Percentiles rank a stretch among this genome's conserved stretches.
Evolutionary conservation across 1,284 basidiomycete genomes (phyloP).

Genomic region (Austroboletus novae-zelandiae): DNA sequence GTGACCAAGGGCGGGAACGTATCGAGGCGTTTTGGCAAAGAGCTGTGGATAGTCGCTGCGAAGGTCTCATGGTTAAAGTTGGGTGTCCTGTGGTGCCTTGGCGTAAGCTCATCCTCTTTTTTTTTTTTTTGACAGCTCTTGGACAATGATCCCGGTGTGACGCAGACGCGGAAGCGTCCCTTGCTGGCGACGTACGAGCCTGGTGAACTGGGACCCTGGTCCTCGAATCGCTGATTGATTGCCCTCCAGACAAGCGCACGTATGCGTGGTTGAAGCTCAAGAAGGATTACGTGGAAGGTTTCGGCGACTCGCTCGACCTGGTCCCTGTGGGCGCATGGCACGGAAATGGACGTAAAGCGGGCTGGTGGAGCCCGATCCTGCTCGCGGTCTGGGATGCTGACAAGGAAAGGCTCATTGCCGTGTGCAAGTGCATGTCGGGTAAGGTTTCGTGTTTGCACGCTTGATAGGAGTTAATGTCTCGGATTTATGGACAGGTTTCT

Average conservation of each 20-base stretch:
- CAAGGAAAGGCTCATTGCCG: slow-evolving; percentile 68
- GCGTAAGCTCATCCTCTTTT: slow-evolving; percentile 4
- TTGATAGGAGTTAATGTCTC: too few relatives aligned
- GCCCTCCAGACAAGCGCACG: slow-evolving; percentile 60
- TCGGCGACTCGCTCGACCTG: slow-evolving; percentile 63
- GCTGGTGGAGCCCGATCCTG: slow-evolving; percentile 92
- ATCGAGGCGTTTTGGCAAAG: slow-evolving; percentile 80
- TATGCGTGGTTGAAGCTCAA: slow-evolving; percentile 85
- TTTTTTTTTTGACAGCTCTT: slow-evolving; percentile 47
- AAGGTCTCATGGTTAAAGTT: slow-evolving; percentile 94
- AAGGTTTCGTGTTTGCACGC: slow-evolving; percentile 19
- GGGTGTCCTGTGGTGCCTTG: background rate
- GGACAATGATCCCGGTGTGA: slow-evolving; percentile 48
- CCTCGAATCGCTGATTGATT: background rate
- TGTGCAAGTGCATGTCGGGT: slow-evolving; percentile 89
- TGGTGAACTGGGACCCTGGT: slow-evolving; percentile 39
- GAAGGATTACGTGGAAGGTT: slow-evolving; percentile 69
- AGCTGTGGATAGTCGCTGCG: slow-evolving; percentile 80
- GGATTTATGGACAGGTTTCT: slow-evolving; percentile 61
- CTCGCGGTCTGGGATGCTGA: slow-evolving; percentile 79
- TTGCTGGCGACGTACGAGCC: slow-evolving; percentile 91
- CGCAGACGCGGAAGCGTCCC: slow-evolving; percentile 57
- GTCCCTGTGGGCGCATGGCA: slow-evolving; percentile 88
- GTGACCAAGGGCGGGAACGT: slow-evolving; percentile 56
- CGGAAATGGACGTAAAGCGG: slow-evolving; percentile 88